A percentile compares a stretch with the other conserved stretches of the same genome.
These are phyloP conservation scores for Aspergillus sp. DNA, from an alignment of 2,329 filamentous ascomycete species.

Conservation along the genomic window DNA sequence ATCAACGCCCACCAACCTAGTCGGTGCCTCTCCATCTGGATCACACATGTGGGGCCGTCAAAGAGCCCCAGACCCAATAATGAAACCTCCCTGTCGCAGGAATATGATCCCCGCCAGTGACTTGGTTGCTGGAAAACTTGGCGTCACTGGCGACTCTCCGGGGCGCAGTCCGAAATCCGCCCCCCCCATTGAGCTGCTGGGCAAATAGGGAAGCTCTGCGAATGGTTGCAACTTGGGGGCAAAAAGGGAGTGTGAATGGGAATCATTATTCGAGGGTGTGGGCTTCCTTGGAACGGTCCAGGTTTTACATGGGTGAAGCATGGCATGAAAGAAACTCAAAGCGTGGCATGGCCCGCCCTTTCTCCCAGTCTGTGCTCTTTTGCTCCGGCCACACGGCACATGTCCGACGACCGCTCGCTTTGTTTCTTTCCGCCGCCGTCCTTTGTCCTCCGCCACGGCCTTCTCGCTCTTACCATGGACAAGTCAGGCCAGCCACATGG, in stretches of 20 bases:
- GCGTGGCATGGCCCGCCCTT: slow-evolving; percentile 1
- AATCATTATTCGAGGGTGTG: not conserved
- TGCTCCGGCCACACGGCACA: not conserved
- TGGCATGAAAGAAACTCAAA: not conserved
- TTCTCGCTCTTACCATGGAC: not conserved
- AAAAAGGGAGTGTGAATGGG: not conserved
- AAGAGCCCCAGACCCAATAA: slow-evolving; percentile 9
- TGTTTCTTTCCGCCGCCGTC: not conserved
- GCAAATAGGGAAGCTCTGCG: not conserved
- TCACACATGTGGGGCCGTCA: slow-evolving; percentile 2
- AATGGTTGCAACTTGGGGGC: not conserved
- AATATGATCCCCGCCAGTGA: slow-evolving; percentile 10
- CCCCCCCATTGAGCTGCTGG: not conserved
- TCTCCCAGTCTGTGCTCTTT: not conserved
- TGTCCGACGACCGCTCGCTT: not conserved
- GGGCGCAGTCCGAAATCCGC: not conserved
- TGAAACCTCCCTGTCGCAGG: not conserved
- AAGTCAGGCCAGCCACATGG: not conserved
- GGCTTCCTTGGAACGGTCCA: not conserved
- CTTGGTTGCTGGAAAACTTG: slow-evolving; percentile 7
- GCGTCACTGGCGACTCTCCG: not conserved
- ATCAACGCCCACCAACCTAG: not conserved
- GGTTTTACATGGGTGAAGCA: not conserved
- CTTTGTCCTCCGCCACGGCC: not conserved
- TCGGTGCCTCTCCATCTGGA: not conserved